A percentile compares a stretch with the other conserved stretches of the same genome.
phyloP scores from a whole-genome alignment of 1,284 basidiomycete species.

The Cerioporus squamosus region DNA sequence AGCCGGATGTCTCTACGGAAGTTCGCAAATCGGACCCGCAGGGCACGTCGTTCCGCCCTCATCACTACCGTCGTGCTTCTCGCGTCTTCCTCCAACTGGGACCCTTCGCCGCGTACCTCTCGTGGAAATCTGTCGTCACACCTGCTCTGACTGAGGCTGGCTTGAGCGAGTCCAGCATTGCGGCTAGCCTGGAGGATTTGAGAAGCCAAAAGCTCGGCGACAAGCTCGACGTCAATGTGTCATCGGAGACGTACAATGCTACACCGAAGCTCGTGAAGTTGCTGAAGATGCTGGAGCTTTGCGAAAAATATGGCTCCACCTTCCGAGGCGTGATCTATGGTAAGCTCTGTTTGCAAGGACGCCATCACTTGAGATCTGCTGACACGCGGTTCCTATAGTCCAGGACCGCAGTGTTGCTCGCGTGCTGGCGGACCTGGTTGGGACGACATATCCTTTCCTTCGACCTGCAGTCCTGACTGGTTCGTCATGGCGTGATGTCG shows the following conservation, averaged over 20 bases:
- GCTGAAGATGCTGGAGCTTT: conserved; percentile 58
- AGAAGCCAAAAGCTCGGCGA: conserved; percentile 58
- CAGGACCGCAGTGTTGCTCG: conserved; percentile 47
- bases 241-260: conserved; percentile 62
- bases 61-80: conserved; percentile 50
- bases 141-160: too few relatives aligned
- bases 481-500: conserved; percentile 38
- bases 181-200: too few relatives aligned
- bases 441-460: conserved; percentile 27
- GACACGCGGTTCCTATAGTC: conserved; percentile 39
- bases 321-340: conserved; percentile 74
- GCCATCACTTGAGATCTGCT: too few relatives aligned
- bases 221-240: conserved; percentile 60
- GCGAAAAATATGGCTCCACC: conserved; percentile 49
- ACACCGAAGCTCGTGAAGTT: conserved; percentile 66
- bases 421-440: conserved; percentile 50
- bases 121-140: conserved; percentile 46
- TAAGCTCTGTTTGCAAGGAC: conserved; percentile 31
- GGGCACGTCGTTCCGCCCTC: conserved; percentile 40
- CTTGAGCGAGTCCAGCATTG: too few relatives aligned
- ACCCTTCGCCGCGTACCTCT: conserved; percentile 62
- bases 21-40: conserved; percentile 43
- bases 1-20: conserved; percentile 39
- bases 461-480: conserved; percentile 31
- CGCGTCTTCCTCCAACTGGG: conserved; percentile 57